Percentiles rank a stretch among this genome's conserved stretches.
Evolutionary conservation across 345 rosid genomes (phyloP).

Genomic region (Triadica sebifera): DNA sequence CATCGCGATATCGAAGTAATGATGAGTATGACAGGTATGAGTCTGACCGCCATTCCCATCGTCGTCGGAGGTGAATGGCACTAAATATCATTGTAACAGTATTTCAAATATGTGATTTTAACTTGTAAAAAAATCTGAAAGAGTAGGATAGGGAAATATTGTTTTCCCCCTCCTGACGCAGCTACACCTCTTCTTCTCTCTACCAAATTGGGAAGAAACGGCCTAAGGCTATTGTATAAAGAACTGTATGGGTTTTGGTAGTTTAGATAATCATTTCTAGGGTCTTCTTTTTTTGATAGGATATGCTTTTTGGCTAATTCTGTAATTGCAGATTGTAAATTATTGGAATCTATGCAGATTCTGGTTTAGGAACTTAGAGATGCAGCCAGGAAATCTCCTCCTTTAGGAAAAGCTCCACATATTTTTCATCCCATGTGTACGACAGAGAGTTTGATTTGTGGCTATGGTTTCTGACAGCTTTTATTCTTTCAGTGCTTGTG

Average conservation of each 20-base stretch:
- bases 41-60: conserved; percentile 26
- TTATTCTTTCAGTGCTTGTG: too few species aligned
- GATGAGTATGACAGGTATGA: conserved; percentile 28
- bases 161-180: not conserved
- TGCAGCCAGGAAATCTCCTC: not conserved
- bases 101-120: not conserved
- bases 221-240: not conserved
- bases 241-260: not conserved
- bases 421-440: too few species aligned
- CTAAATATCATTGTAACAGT: not conserved
- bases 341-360: not conserved
- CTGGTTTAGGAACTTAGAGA: not conserved
- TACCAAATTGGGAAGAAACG: not conserved
- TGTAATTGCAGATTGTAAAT: not conserved
- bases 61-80: conserved; percentile 28
- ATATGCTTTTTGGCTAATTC: not conserved
- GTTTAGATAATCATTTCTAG: not conserved
- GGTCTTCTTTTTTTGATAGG: not conserved
- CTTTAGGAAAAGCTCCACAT: too few species aligned
- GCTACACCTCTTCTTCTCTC: not conserved
- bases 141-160: not conserved
- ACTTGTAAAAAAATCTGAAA: conserved; percentile 4
- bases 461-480: too few species aligned
- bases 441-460: too few species aligned
- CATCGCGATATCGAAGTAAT: conserved; percentile 11